Evolutionary conservation across 148 eudicot genomes (phyloP).

Genomic region (Spergularia marina): DNA sequence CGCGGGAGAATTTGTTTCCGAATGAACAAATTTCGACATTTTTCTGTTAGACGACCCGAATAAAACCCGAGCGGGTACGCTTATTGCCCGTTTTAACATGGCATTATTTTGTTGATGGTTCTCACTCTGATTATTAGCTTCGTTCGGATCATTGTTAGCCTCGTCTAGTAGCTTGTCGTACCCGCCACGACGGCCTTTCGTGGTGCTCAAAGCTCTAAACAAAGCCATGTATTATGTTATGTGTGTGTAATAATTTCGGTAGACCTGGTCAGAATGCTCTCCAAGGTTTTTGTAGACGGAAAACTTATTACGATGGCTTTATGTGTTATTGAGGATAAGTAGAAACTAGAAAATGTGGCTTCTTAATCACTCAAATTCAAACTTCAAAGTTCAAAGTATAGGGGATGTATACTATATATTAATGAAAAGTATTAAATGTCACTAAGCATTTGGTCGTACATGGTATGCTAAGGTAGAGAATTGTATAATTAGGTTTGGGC

Average conservation of each 20-base stretch:
- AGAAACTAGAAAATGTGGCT: no score
- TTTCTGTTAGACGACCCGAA: constrained; percentile 38
- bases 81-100: constrained; percentile 29
- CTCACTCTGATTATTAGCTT: no score
- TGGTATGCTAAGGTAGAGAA: constrained; percentile 26
- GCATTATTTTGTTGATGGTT: constrained; percentile 2
- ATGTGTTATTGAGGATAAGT: no score
- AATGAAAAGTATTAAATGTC: constrained; percentile 5
- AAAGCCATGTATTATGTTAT: constrained; percentile 28
- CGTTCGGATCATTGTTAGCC: not conserved
- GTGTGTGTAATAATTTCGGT: not conserved
- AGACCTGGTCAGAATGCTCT: not conserved
- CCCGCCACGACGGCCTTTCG: constrained; percentile 27
- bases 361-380: no score
- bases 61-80: constrained; percentile 33
- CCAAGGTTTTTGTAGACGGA: not conserved
- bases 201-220: constrained; percentile 42
- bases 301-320: not conserved
- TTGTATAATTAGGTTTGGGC: constrained; percentile 12
- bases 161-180: constrained; percentile 35
- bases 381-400: not conserved
- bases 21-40: not conserved
- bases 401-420: not conserved
- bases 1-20: not conserved
- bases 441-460: constrained; percentile 15